Percentiles rank a stretch among this genome's conserved stretches.
Evolutionary conservation across 2,329 filamentous ascomycete genomes (phyloP).

Genomic region (Penicillium italicum): DNA sequence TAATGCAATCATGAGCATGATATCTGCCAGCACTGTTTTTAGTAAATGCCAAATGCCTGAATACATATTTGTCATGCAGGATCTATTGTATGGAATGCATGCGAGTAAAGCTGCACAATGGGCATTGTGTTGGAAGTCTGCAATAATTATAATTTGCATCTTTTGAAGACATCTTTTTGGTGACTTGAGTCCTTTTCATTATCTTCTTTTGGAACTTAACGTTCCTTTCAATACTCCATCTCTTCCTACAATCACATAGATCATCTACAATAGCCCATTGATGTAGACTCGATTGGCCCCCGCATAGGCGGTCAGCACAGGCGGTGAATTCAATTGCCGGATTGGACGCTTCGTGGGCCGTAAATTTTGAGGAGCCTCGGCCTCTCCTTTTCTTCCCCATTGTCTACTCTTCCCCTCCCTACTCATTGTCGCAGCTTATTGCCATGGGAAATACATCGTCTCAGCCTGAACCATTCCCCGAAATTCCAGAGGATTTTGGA

Average conservation of each 20-base stretch:
- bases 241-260: not conserved
- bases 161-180: not conserved
- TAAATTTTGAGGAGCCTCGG: constrained; percentile 4
- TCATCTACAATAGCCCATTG: not conserved
- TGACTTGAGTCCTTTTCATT: not conserved
- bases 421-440: not conserved
- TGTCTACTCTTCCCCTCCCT: not conserved
- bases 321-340: constrained; percentile 1
- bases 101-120: not conserved
- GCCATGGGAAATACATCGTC: constrained; percentile 6
- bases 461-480: not conserved
- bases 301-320: not conserved
- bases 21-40: not conserved
- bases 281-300: not conserved
- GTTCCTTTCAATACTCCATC: not conserved
- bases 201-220: not conserved
- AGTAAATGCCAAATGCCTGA: not conserved
- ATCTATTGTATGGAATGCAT: not conserved
- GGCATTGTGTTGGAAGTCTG: not conserved
- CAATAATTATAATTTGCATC: too few relatives aligned
- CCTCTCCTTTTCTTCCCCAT: not conserved
- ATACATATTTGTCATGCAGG: not conserved
- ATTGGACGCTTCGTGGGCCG: not conserved
- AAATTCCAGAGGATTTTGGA: not conserved
- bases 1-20: constrained; percentile 8